Conservation (phyloP, 208 protist species). For the Novymonas esmeraldas region DNA sequence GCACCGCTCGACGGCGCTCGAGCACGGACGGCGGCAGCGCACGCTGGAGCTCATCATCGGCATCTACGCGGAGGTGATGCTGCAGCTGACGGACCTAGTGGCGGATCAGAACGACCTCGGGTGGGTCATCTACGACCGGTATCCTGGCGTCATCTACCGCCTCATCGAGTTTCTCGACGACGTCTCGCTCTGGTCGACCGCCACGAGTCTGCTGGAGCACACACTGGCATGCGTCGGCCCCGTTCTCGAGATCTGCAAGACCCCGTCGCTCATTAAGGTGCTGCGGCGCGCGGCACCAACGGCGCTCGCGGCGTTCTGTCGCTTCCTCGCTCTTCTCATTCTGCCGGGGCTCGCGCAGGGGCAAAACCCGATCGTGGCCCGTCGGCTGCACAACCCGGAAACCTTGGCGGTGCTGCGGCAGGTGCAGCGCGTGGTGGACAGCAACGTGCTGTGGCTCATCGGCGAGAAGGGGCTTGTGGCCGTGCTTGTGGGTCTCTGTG, state of each 20-base stretch:
- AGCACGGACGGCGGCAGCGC: constrained; percentile 14
- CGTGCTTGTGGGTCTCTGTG: constrained; percentile 64
- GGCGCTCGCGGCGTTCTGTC: constrained; percentile 57
- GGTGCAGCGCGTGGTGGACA: constrained; percentile 81
- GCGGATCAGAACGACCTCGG: constrained; percentile 69
- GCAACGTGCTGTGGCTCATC: constrained; percentile 84
- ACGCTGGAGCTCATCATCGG: constrained; percentile 15
- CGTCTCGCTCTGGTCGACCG: constrained; percentile 34
- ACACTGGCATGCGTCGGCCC: constrained; percentile 71
- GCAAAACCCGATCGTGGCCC: constrained; percentile 41
- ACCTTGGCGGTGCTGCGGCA: constrained; percentile 51
- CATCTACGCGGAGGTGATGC: constrained; percentile 40
- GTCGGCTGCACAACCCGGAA: constrained; percentile 60
- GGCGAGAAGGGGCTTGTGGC: constrained; percentile 53
- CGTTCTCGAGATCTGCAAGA: constrained; percentile 78
- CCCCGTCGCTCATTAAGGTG: constrained; percentile 46
- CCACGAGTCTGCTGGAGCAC: constrained; percentile 64
- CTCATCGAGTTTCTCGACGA: constrained; percentile 71
- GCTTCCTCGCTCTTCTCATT: constrained; percentile 75
- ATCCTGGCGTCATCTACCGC: constrained; percentile 75
- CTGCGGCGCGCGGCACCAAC: constrained; percentile 42
- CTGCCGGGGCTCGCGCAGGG: constrained; percentile 54
- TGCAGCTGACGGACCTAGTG: constrained; percentile 67
- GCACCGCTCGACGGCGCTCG: constrained; percentile 9
- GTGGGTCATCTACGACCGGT: constrained; percentile 82